These are phyloP conservation scores for Irpex sp. DNA, from an alignment of 1,284 basidiomycete genomes.

Conservation along the genomic window DNA sequence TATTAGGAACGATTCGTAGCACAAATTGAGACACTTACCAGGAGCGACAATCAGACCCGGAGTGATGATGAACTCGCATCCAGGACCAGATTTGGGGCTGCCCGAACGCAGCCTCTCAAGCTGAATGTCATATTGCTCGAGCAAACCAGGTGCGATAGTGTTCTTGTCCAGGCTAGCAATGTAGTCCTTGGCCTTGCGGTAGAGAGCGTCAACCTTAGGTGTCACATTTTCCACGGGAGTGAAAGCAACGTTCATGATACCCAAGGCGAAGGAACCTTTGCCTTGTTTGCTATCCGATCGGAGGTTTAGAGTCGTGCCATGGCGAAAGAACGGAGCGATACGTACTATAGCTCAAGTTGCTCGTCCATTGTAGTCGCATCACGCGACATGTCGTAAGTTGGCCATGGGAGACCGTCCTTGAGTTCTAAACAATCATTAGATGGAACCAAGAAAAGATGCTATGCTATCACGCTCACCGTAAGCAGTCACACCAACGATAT, in stretches of 20 bases:
- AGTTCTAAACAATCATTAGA: conserved; percentile 20
- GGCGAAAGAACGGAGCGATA: not conserved
- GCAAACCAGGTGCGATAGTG: conserved; percentile 24
- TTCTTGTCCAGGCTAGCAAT: conserved; percentile 19
- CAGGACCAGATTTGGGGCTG: conserved; percentile 9
- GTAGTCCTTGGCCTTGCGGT: conserved; percentile 23
- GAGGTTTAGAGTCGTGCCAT: not conserved
- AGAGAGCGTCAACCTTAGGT: conserved; percentile 21
- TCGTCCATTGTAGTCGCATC: conserved; percentile 24
- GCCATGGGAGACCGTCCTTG: conserved; percentile 24
- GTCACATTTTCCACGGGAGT: conserved; percentile 21
- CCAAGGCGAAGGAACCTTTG: conserved; percentile 26
- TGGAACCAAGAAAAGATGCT: not conserved
- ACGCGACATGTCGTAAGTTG: conserved; percentile 29
- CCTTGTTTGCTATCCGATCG: conserved; percentile 18
- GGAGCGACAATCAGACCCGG: conserved; percentile 17
- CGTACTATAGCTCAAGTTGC: conserved; percentile 31
- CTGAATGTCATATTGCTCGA: conserved; percentile 34
- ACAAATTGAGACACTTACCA: not conserved
- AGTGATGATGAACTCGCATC: conserved; percentile 24
- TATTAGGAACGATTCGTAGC: too few relatives aligned
- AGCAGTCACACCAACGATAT: conserved; percentile 27
- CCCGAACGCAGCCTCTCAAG: conserved; percentile 26
- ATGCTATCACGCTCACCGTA: conserved; percentile 20
- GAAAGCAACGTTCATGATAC: conserved; percentile 26